Conservation (phyloP, 225 moss, liverwort and hornwort species). For the Physcomitrellopsis africana region DNA sequence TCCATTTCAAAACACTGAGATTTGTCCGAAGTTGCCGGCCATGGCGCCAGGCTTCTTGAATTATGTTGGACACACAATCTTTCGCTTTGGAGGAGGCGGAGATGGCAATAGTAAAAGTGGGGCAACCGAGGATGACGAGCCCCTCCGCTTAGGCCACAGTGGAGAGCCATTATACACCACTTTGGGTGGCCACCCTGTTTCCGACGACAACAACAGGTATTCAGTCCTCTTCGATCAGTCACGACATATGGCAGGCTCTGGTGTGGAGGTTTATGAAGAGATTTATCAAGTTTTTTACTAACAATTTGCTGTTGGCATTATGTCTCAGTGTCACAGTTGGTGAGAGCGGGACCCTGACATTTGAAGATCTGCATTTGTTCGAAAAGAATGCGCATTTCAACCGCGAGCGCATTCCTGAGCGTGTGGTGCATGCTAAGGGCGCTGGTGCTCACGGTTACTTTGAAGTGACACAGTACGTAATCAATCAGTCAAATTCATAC, state of each 20-base stretch:
- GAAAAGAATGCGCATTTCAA: constrained; percentile 85
- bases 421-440: constrained; percentile 93
- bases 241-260: neutral
- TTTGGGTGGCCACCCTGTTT: constrained; percentile 66
- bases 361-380: constrained; percentile 73
- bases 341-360: constrained; percentile 63
- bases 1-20: neutral
- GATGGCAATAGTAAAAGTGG: constrained; percentile 7
- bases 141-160: constrained; percentile 63
- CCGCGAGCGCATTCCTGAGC: constrained; percentile 83
- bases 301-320: neutral
- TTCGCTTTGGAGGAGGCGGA: constrained; percentile 38
- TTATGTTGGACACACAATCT: constrained; percentile 48
- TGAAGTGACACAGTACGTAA: constrained; percentile 79
- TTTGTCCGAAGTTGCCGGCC: neutral
- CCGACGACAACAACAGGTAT: constrained; percentile 82
- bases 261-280: neutral
- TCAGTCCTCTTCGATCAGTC: neutral
- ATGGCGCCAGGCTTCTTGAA: constrained; percentile 54
- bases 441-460: constrained; percentile 86
- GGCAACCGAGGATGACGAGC: constrained; percentile 36
- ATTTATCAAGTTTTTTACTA: neutral
- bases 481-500: neutral
- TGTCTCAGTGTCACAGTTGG: constrained; percentile 71
- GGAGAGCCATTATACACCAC: constrained; percentile 82